Evolutionary conservation across 2,329 filamentous ascomycete species (phyloP).

Genomic region (Curvularia spicifera): DNA sequence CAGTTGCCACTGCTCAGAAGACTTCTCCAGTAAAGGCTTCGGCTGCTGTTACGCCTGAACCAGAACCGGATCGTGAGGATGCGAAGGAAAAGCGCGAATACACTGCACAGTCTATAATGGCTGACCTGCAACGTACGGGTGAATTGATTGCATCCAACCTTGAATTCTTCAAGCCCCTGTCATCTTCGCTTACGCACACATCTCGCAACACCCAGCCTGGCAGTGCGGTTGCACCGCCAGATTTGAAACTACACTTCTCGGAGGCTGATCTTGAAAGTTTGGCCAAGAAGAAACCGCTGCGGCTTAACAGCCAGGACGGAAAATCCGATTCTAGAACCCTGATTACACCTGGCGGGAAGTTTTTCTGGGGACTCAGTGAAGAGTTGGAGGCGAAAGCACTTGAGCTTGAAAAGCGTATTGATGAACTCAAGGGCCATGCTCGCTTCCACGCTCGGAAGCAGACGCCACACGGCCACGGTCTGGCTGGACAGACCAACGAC

Average conservation of each 20-base stretch:
- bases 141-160: slow-evolving; percentile 49
- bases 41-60: slow-evolving; percentile 32
- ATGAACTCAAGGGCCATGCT: slow-evolving; percentile 36
- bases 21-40: slow-evolving; percentile 29
- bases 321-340: slow-evolving; percentile 64
- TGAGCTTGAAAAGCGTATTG: slow-evolving; percentile 64
- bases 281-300: slow-evolving; percentile 62
- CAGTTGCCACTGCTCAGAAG: slow-evolving; percentile 26
- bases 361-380: slow-evolving; percentile 71
- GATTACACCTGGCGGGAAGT: slow-evolving; percentile 77
- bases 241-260: slow-evolving; percentile 47
- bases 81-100: slow-evolving; percentile 41
- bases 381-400: slow-evolving; percentile 75
- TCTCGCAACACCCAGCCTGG: slow-evolving; percentile 30
- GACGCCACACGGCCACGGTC: slow-evolving; percentile 22
- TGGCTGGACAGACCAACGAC: slow-evolving; percentile 31
- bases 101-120: slow-evolving; percentile 48
- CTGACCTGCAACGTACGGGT: slow-evolving; percentile 48
- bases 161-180: slow-evolving; percentile 53
- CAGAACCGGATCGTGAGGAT: slow-evolving; percentile 36
- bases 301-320: slow-evolving; percentile 52
- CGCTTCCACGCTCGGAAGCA: slow-evolving; percentile 43
- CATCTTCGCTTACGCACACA: slow-evolving; percentile 43
- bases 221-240: slow-evolving; percentile 39
- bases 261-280: slow-evolving; percentile 55